A percentile compares a stretch with the other conserved stretches of the same genome.
These are phyloP conservation scores for Aspergillus carlsbadensis DNA, from an alignment of 495 filamentous ascomycete species.

Conservation along the genomic window DNA sequence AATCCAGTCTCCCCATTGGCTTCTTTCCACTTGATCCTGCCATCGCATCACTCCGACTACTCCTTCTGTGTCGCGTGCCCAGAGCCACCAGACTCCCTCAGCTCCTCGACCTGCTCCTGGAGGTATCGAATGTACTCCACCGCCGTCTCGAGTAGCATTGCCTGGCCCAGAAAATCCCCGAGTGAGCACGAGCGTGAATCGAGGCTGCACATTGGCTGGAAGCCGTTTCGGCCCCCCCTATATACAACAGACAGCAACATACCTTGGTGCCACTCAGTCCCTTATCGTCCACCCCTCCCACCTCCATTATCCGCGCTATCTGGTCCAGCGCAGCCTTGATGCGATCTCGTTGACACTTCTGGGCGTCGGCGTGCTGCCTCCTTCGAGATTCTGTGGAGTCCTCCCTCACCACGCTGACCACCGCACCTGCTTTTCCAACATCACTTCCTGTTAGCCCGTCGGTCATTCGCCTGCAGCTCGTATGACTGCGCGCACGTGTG, in stretches of 20 bases:
- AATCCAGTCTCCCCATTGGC: no score
- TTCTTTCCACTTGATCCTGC: no score
- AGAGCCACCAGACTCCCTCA: background rate
- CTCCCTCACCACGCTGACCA: background rate
- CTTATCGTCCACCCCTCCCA: constrained; percentile 7
- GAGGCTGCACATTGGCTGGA: background rate
- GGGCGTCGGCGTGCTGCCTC: constrained; percentile 16
- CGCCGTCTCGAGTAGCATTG: constrained; percentile 12
- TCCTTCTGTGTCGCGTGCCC: background rate
- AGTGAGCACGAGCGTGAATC: background rate
- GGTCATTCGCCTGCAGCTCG: no score
- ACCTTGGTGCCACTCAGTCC: constrained; percentile 12
- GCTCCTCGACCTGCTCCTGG: constrained; percentile 10
- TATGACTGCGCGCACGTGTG: no score
- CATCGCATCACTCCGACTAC: background rate
- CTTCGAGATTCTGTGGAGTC: constrained; percentile 10
- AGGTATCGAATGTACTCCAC: constrained; percentile 20
- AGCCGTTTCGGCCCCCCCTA: background rate
- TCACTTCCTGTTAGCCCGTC: no score
- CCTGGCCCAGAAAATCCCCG: background rate
- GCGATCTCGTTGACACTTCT: constrained; percentile 19
- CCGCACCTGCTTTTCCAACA: background rate
- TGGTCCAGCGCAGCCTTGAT: constrained; percentile 18
- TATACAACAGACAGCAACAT: no score
- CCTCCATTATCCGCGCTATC: constrained; percentile 14